phyloP scores from a whole-genome alignment of 2,329 filamentous ascomycete species.

The Epicoccum nigrum region DNA sequence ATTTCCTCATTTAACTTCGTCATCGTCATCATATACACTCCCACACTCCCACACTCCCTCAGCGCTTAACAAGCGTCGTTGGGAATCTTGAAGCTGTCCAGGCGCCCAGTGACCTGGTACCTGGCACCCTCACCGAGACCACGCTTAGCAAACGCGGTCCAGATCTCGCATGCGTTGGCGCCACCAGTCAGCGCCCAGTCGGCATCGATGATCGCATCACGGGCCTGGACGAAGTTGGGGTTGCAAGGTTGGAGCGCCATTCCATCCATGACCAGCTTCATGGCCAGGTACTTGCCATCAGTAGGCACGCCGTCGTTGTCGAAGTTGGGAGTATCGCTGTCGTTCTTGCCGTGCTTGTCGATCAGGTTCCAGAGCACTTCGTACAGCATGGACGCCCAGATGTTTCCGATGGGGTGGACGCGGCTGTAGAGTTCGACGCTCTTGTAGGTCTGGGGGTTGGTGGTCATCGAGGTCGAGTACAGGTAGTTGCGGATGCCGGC shows the following conservation, averaged over 20 bases:
- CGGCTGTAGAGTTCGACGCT: constrained; percentile 47
- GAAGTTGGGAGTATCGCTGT: constrained; percentile 52
- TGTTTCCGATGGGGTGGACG: constrained; percentile 59
- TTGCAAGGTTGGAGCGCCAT: constrained; percentile 64
- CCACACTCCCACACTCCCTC: background rate
- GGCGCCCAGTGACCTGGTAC: constrained; percentile 28
- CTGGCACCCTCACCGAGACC: constrained; percentile 54
- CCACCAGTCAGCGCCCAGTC: constrained; percentile 60
- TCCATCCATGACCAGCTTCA: constrained; percentile 61
- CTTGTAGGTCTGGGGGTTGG: constrained; percentile 60
- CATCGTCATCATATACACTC: constrained; percentile 7
- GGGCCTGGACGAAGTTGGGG: constrained; percentile 60
- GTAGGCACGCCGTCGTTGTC: constrained; percentile 55
- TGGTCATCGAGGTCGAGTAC: constrained; percentile 58
- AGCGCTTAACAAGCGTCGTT: constrained; percentile 21
- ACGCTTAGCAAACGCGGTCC: constrained; percentile 63
- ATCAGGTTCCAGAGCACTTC: constrained; percentile 65
- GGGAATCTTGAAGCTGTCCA: constrained; percentile 33
- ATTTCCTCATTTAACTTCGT: constrained; percentile 1
- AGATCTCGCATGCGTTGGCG: constrained; percentile 59
- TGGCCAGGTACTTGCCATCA: constrained; percentile 59
- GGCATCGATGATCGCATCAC: constrained; percentile 63
- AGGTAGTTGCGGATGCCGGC: constrained; percentile 57
- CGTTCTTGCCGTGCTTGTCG: constrained; percentile 61
- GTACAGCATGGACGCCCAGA: constrained; percentile 62